Base-by-base conservation (phyloP, 73 alveolate genomes). In the Effrenium voratum region DNA sequence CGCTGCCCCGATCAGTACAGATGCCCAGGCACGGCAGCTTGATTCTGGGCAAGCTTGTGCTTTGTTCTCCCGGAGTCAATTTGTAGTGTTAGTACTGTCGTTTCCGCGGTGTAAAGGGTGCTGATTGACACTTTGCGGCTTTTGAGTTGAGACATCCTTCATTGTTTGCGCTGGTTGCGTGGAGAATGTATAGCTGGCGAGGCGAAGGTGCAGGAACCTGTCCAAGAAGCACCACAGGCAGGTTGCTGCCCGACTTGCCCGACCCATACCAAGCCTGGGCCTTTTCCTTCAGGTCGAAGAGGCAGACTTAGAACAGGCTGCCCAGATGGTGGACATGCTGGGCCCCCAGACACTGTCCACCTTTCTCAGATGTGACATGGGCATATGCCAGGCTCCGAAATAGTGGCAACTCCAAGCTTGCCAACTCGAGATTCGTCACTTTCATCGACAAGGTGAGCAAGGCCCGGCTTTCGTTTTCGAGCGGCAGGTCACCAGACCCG, bases 391-490 rank as follows among this genome's bases (percentile, higher is more conserved):
- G 95, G 95, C 95, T 87, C 44, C 44, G 95, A 87, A 87, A 45
- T 70, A 87, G 95, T 22, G 95, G 95, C 84, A 87, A 87, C 50
- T 59, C 95, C 70, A 87, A 87, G 50, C 85, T 87, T 32, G 95
- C 95, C 85, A 87, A 87, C 40, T 63, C 85, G 22, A 49, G 81
- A 41, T 87, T 87, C 46, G 95, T 87, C 34, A 87, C 45, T 85
- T 87, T 87, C 85, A 87, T 87, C 81, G 95, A 87, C 84, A 59
- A 59, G 52, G 95, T 87, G 85, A 87, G 95, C 84, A 87, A 87
- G 95, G 95, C 68, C 24, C 15, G 26, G 43, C 40, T 30, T 40
- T 66, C 15, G 0, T 66, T 5, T 66, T 8, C 26, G 63, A 52
- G 63, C 26, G 63, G 63, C 26, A 52, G 63, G 63, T n/a, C n/a